Conservation (phyloP, 2,329 filamentous ascomycete genomes). For the Fusarium praegraminearum region DNA sequence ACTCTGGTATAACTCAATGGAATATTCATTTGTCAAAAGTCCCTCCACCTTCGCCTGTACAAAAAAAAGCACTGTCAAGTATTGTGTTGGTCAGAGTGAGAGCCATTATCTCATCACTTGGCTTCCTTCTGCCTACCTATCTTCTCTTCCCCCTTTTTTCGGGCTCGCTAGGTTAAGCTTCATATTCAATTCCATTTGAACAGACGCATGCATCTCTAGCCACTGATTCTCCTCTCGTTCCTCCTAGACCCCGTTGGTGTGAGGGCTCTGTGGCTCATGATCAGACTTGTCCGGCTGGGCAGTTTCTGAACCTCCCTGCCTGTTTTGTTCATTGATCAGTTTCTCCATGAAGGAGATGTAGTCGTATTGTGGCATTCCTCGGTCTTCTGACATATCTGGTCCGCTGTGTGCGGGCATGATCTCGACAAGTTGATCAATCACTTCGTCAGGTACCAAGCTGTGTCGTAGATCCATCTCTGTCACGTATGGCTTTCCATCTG, state of each 20-base stretch:
- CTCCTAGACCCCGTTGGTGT: slow-evolving; percentile 52
- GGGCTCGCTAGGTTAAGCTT: slow-evolving; percentile 14
- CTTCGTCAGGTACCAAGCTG: slow-evolving; percentile 93
- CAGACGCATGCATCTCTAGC: slow-evolving; percentile 31
- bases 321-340: slow-evolving; percentile 68
- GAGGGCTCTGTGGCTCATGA: slow-evolving; percentile 49
- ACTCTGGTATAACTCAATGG: slow-evolving; percentile 45
- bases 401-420: slow-evolving; percentile 88
- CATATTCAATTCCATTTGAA: slow-evolving; percentile 26
- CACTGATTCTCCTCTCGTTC: slow-evolving; percentile 14
- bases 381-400: slow-evolving; percentile 86
- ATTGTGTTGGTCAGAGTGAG: slow-evolving; percentile 34
- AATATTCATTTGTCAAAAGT: slow-evolving; percentile 44
- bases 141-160: slow-evolving; percentile 4
- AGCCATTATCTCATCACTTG: slow-evolving; percentile 14
- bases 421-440: slow-evolving; percentile 90
- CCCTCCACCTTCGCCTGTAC: slow-evolving; percentile 20
- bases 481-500: slow-evolving; percentile 98
- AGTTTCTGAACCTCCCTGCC: slow-evolving; percentile 45
- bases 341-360: slow-evolving; percentile 98
- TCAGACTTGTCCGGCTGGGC: slow-evolving; percentile 54
- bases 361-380: slow-evolving; percentile 88
- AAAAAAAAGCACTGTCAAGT: slow-evolving; percentile 34
- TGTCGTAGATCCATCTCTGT: slow-evolving; percentile 97
- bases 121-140: slow-evolving; percentile 9